Conservation (phyloP, 2,329 filamentous ascomycete species). For the Alternaria dauci region DNA sequence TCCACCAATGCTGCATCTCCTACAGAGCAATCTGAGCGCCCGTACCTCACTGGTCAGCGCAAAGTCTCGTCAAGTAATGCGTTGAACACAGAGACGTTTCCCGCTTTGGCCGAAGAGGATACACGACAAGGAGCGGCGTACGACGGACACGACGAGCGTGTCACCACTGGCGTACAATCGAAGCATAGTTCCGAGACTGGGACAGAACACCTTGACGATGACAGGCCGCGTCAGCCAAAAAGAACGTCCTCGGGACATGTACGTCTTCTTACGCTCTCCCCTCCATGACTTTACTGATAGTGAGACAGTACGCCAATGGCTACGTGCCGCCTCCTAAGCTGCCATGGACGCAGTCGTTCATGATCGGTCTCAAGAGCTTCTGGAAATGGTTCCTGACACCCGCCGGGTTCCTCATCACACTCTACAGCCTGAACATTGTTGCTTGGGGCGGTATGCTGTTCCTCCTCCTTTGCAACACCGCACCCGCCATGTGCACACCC, state of each 20-base stretch:
- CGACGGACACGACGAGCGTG: constrained; percentile 22
- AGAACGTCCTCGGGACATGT: constrained; percentile 30
- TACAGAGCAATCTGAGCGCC: constrained; percentile 17
- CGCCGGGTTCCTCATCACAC: constrained; percentile 75
- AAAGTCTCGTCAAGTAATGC: constrained; percentile 26
- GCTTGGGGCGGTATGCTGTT: constrained; percentile 95
- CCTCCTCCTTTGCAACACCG: constrained; percentile 78
- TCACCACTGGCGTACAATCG: constrained; percentile 10
- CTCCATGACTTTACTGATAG: background rate
- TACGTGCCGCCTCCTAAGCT: constrained; percentile 56
- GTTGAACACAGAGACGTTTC: constrained; percentile 38
- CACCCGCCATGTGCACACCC: constrained; percentile 74
- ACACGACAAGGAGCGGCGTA: constrained; percentile 10
- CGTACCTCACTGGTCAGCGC: constrained; percentile 1
- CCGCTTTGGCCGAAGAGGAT: constrained; percentile 42
- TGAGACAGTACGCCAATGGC: constrained; percentile 47
- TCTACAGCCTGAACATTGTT: constrained; percentile 84
- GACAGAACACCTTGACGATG: constrained; percentile 24
- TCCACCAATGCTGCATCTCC: constrained; percentile 12
- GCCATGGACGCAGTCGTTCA: constrained; percentile 66
- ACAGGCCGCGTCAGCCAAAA: constrained; percentile 21
- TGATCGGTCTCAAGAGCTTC: constrained; percentile 67
- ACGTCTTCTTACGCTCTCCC: constrained; percentile 3
- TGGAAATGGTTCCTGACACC: constrained; percentile 79
- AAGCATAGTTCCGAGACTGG: constrained; percentile 31